These are phyloP conservation scores for Trifolium subterraneum DNA, from an alignment of 306 rosid species.

Conservation along the genomic window DNA sequence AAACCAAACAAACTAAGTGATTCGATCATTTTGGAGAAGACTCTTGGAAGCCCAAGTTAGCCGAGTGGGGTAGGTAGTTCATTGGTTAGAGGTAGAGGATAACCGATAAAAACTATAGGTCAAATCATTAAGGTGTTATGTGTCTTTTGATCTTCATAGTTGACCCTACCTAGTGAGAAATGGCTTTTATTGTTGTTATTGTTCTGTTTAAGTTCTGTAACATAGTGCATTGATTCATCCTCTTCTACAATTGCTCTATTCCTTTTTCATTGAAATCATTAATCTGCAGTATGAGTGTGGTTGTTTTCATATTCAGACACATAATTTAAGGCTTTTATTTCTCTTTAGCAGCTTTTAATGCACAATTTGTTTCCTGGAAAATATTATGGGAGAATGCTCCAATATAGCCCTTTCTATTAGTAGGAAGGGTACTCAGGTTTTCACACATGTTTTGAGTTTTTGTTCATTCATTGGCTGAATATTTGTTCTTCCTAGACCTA, in stretches of 20 bases:
- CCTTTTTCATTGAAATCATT: neutral
- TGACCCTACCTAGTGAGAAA: constrained; percentile 3
- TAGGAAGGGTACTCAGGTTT: neutral
- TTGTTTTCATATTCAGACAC: constrained; percentile 12
- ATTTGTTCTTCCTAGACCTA: neutral
- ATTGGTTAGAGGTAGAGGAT: constrained; percentile 3
- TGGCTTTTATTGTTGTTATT: neutral
- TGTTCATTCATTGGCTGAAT: neutral
- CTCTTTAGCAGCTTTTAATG: neutral
- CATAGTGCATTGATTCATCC: neutral
- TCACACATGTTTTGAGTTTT: neutral
- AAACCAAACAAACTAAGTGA: too few relatives aligned
- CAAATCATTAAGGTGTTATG: neutral
- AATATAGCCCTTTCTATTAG: neutral
- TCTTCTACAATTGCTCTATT: neutral
- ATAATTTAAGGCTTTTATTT: neutral
- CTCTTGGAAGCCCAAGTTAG: neutral
- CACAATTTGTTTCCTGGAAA: neutral
- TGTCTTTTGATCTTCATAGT: neutral
- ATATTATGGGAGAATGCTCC: neutral
- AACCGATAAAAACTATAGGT: neutral
- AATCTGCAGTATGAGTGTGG: neutral
- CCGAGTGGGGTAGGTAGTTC: constrained; percentile 1
- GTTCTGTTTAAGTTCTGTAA: neutral
- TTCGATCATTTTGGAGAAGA: constrained; percentile 1